These are phyloP conservation scores for Penicillium hordei DNA, from an alignment of 2,329 filamentous ascomycete genomes.

Conservation along the genomic window DNA sequence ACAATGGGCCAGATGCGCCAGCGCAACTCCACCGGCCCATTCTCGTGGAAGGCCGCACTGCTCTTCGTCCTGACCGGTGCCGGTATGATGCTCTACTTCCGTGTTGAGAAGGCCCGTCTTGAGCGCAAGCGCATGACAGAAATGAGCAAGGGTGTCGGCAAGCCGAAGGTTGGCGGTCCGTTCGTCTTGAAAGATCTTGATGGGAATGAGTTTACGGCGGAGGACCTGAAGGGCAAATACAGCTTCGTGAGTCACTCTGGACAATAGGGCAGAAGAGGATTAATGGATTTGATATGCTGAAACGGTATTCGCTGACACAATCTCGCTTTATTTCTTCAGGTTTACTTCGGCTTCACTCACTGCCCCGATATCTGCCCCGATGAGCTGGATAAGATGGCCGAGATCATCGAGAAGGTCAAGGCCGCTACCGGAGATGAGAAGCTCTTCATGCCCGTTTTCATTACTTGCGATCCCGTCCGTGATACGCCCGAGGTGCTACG, in stretches of 20 bases:
- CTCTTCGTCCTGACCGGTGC: constrained; percentile 79
- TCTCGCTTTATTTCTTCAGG: constrained; percentile 48
- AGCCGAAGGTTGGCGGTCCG: constrained; percentile 85
- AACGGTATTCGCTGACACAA: constrained; percentile 4
- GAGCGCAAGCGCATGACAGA: constrained; percentile 85
- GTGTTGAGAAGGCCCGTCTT: constrained; percentile 88
- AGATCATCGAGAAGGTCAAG: constrained; percentile 74
- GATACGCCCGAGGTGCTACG: constrained; percentile 84
- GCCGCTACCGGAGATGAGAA: constrained; percentile 39
- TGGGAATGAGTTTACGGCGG: constrained; percentile 72
- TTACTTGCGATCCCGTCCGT: constrained; percentile 91
- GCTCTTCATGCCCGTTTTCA: constrained; percentile 75
- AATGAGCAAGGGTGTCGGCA: constrained; percentile 87
- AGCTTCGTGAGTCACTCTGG: constrained; percentile 42
- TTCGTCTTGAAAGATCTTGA: constrained; percentile 83
- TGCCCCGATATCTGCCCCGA: constrained; percentile 99
- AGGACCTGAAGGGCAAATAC: constrained; percentile 84
- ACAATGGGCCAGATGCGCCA: constrained; percentile 44
- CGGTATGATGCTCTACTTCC: constrained; percentile 85
- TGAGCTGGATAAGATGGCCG: constrained; percentile 99
- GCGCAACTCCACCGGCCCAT: constrained; percentile 58
- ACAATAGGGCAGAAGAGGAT: too few species aligned
- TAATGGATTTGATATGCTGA: background rate
- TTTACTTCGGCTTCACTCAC: constrained; percentile 98
- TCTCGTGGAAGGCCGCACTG: constrained; percentile 86